Percentiles rank a stretch among this genome's conserved stretches.
Conservation (phyloP, 176 grass and related monocot species). For the Avena sativa region DNA sequence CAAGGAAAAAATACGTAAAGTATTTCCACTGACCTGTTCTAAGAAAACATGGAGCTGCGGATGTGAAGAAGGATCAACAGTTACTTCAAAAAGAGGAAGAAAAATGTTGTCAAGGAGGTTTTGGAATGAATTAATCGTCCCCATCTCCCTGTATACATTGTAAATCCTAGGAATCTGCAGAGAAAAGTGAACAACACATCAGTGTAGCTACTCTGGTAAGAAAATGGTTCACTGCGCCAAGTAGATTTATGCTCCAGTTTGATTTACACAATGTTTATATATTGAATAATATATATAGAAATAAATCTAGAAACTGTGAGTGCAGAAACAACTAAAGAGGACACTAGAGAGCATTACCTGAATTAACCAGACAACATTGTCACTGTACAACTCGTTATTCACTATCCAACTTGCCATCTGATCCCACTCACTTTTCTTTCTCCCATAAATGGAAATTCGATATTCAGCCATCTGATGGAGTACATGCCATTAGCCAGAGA, state of each 20-base stretch:
- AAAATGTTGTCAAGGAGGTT: slow-evolving; percentile 96
- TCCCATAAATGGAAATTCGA: slow-evolving; percentile 92
- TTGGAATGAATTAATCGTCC: slow-evolving; percentile 93
- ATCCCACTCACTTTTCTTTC: slow-evolving; percentile 99
- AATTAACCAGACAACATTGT: slow-evolving; percentile 98
- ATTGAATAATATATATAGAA: background rate
- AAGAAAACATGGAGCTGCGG: slow-evolving; percentile 95
- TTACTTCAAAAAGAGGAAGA: slow-evolving; percentile 95
- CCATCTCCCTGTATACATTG: slow-evolving; percentile 97
- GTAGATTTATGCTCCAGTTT: background rate
- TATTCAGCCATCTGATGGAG: slow-evolving; percentile 88
- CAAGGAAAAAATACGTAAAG: background rate
- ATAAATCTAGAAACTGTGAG: background rate
- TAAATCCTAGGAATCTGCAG: slow-evolving; percentile 93
- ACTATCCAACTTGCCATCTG: slow-evolving; percentile 99
- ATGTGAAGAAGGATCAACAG: slow-evolving; percentile 86
- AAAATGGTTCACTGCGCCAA: background rate
- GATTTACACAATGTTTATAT: background rate
- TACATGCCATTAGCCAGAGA: slow-evolving; percentile 2
- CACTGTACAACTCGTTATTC: slow-evolving; percentile 91
- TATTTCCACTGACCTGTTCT: slow-evolving; percentile 70
- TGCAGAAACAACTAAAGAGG: background rate
- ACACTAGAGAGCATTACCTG: slow-evolving; percentile 57
- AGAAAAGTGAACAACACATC: slow-evolving; percentile 25
- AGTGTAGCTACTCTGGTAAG: background rate